A percentile compares a stretch with the other conserved stretches of the same genome.
Evolutionary conservation across 2,329 filamentous ascomycete species (phyloP).

Genomic region (Dryadomyces sulphureus): DNA sequence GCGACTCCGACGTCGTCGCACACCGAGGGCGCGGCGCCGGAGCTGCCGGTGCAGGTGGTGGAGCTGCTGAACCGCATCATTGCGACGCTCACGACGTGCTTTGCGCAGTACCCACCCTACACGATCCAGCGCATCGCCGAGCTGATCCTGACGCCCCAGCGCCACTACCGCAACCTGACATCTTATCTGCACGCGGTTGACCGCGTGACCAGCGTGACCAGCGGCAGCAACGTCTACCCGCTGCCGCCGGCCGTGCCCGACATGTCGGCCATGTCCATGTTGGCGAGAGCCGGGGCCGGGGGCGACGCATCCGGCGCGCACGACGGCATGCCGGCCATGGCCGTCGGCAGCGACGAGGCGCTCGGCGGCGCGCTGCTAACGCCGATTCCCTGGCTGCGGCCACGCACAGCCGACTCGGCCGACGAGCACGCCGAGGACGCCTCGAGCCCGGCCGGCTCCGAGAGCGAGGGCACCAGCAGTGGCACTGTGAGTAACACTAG

Average conservation of each 20-base stretch:
- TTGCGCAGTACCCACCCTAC: constrained; percentile 66
- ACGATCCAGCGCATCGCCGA: constrained; percentile 87
- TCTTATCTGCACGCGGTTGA: constrained; percentile 85
- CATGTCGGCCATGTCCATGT: constrained; percentile 34
- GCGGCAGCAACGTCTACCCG: constrained; percentile 65
- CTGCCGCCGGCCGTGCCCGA: constrained; percentile 54
- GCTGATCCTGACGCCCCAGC: constrained; percentile 60
- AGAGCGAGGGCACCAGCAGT: constrained; percentile 6
- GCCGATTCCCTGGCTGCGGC: constrained; percentile 76
- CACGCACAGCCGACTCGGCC: constrained; percentile 17
- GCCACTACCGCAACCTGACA: constrained; percentile 68
- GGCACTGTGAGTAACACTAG: constrained; percentile 10
- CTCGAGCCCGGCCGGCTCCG: constrained; percentile 9
- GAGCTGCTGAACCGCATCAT: constrained; percentile 47
- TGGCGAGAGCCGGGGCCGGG: constrained; percentile 40
- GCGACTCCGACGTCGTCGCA: constrained; percentile 9
- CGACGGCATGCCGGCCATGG: constrained; percentile 11
- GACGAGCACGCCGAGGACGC: constrained; percentile 8
- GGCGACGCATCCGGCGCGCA: constrained; percentile 16
- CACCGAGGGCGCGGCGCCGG: background rate
- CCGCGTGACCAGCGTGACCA: constrained; percentile 80
- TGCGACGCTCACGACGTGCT: constrained; percentile 47
- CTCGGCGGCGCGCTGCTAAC: constrained; percentile 83
- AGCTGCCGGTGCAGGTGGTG: constrained; percentile 46
- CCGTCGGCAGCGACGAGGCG: constrained; percentile 70